Evolutionary conservation across 1,284 basidiomycete species (phyloP).

Genomic region (Cryptococcus sp.): DNA sequence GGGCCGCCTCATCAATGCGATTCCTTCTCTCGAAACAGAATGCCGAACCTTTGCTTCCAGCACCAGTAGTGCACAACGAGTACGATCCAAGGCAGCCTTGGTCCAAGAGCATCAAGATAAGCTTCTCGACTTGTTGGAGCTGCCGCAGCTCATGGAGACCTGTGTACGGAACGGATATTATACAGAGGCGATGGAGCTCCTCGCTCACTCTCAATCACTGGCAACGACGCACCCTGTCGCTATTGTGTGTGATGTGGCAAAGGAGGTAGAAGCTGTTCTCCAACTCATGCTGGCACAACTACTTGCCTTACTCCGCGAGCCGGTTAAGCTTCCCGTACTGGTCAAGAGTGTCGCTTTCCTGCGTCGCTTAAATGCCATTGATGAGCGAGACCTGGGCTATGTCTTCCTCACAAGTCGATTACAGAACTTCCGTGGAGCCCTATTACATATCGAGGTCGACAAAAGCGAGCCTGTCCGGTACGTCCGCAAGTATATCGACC

Average conservation of each 20-base stretch:
- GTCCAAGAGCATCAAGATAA: constrained; percentile 89
- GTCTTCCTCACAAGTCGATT: constrained; percentile 68
- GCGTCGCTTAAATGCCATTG: constrained; percentile 68
- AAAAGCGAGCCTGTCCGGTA: constrained; percentile 71
- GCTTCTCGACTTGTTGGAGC: constrained; percentile 83
- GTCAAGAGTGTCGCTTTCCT: constrained; percentile 86
- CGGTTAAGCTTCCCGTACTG: constrained; percentile 81
- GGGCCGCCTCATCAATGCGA: constrained; percentile 62
- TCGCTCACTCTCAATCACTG: constrained; percentile 64
- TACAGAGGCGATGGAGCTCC: constrained; percentile 81
- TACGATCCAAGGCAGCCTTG: constrained; percentile 70
- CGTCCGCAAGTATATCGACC: constrained; percentile 82
- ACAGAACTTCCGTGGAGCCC: constrained; percentile 58
- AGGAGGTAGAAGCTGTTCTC: constrained; percentile 70
- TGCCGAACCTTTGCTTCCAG: constrained; percentile 65
- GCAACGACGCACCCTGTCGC: constrained; percentile 54
- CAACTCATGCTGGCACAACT: constrained; percentile 62
- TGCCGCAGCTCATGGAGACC: constrained; percentile 84
- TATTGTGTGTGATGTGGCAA: constrained; percentile 62
- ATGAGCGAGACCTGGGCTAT: constrained; percentile 66
- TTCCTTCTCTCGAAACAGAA: constrained; percentile 71
- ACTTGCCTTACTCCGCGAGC: constrained; percentile 74
- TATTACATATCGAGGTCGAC: constrained; percentile 51
- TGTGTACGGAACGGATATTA: constrained; percentile 90
- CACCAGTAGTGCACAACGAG: constrained; percentile 62